A percentile compares a stretch with the other conserved stretches of the same genome.
These are phyloP conservation scores for Tubosaeta brunneosetosa DNA, from an alignment of 768 basidiomycete species.

Conservation along the genomic window DNA sequence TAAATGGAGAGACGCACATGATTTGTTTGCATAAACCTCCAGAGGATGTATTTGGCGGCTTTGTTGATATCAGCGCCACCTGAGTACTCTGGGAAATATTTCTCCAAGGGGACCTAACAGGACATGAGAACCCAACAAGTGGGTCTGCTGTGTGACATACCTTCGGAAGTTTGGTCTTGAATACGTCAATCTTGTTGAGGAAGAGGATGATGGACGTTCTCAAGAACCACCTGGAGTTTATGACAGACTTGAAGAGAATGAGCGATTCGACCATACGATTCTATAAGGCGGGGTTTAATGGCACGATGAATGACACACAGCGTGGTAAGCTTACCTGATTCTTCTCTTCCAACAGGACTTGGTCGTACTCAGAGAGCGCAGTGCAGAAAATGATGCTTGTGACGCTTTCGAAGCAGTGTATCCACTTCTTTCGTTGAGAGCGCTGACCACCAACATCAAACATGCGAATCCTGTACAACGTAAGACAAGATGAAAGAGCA, in stretches of 20 bases:
- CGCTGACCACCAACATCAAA: conserved; percentile 80
- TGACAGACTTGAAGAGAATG: conserved; percentile 69
- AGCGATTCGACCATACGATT: conserved; percentile 76
- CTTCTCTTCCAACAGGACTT: conserved; percentile 60
- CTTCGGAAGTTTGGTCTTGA: conserved; percentile 69
- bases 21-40: conserved; percentile 93
- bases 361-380: conserved; percentile 71
- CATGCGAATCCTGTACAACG: conserved; percentile 50
- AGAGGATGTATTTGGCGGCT: conserved; percentile 90
- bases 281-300: conserved; percentile 26
- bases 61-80: conserved; percentile 90
- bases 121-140: neutral
- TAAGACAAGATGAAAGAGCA: neutral
- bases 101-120: conserved; percentile 62
- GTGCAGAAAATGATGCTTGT: conserved; percentile 79
- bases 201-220: conserved; percentile 63
- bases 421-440: conserved; percentile 80
- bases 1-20: conserved; percentile 80
- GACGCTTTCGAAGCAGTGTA: conserved; percentile 75
- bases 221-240: conserved; percentile 78
- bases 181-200: conserved; percentile 71
- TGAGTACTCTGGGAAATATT: conserved; percentile 84
- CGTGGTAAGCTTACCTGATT: conserved; percentile 22
- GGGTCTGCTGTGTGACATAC: conserved; percentile 4
- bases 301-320: neutral